phyloP scores from a whole-genome alignment of 495 filamentous ascomycete species.

The Aspergillus cavernicola region DNA sequence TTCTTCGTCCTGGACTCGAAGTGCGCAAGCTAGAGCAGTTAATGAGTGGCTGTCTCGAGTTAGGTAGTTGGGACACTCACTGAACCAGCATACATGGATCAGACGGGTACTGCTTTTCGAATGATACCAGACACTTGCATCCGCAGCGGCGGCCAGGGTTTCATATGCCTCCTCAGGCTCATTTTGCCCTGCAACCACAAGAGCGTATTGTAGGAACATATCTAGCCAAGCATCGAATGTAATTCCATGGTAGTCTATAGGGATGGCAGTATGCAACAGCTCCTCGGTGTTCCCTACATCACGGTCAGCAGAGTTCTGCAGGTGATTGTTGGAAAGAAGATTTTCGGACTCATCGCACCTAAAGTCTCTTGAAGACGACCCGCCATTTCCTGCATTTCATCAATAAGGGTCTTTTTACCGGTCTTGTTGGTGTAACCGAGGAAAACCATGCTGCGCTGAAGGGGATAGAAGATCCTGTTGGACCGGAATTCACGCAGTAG shows the following conservation, averaged over 20 bases:
- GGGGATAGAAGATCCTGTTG: constrained; percentile 72
- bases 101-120: constrained; percentile 60
- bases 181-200: constrained; percentile 60
- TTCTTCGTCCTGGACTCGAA: constrained; percentile 75
- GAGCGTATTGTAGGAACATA: constrained; percentile 82
- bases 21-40: constrained; percentile 61
- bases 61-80: constrained; percentile 37
- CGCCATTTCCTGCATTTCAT: constrained; percentile 67
- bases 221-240: constrained; percentile 80
- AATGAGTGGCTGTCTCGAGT: constrained; percentile 13
- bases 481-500: constrained; percentile 77
- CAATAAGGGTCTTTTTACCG: constrained; percentile 38
- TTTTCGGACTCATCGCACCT: constrained; percentile 34
- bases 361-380: constrained; percentile 53
- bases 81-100: constrained; percentile 77
- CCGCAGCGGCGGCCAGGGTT: constrained; percentile 65
- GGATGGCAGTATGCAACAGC: constrained; percentile 37
- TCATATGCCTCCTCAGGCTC: constrained; percentile 68
- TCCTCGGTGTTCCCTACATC: constrained; percentile 26
- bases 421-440: constrained; percentile 55
- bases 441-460: constrained; percentile 66
- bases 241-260: constrained; percentile 71
- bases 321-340: no score
- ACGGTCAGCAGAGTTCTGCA: constrained; percentile 13
- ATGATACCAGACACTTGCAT: constrained; percentile 76